Evolutionary conservation across 805 yeast genomes (phyloP), one percentile per base, ranked within the genome.

Genomic region (Saccharomycopsis selenospora): DNA sequence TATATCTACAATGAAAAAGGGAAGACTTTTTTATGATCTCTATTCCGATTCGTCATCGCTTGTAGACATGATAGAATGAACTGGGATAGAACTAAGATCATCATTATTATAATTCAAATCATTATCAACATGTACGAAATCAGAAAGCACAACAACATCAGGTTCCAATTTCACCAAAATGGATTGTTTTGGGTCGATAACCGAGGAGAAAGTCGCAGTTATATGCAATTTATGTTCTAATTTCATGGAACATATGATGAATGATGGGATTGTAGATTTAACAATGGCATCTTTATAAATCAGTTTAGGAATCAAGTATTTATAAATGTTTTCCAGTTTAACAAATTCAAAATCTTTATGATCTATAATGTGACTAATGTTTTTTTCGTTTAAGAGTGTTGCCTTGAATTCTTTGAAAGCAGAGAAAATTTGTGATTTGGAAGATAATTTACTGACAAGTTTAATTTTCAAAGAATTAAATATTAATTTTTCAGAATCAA

Each of bases 401-500:
- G 42, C 36, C 7, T 40, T 22, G 46, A 52, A 52, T 3, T 30
- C 44, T 20, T 42, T 42, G 13, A 42, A 20, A 20, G 46, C 44
- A 27, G 24, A 49, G 33, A 49, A 49, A 10, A 52, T 42, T 38
- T 52, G 55, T 4, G 53, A 49, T 27, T 44, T 45, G 33, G 30
- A 49, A 11, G 20, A 11, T 23, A 52, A 43, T n/a, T 28, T 28
- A 11, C 52, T 24, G 11, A 49, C 40, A 10, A 52, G 33, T 36
- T 48, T 48, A 23, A 46, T 43, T 23, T 43, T 45, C 24, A 52
- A 17, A 7, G 23, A n/a, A n/a, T 30, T 41, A 10, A 52, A 29
- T 10, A 48, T 30, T n/a, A 52, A 17, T 20, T 33, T 42, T 27
- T 52, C 55, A 5, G 48, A 43, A 14, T 51, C 55, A 23, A 26